These are phyloP conservation scores for Microsporum audouinii DNA, from an alignment of 2,329 filamentous ascomycete species.

Conservation along the genomic window DNA sequence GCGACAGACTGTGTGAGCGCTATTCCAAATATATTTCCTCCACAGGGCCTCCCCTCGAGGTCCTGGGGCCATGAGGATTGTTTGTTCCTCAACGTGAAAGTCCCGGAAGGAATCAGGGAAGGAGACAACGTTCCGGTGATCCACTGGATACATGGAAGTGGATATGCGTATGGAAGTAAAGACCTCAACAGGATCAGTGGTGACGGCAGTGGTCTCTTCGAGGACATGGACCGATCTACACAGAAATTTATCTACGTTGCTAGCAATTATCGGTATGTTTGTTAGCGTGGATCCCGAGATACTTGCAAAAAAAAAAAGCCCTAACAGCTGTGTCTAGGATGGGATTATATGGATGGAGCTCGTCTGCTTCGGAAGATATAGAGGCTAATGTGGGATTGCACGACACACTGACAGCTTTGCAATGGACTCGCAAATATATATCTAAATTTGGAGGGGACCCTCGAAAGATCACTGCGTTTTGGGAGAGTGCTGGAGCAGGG, in stretches of 20 bases:
- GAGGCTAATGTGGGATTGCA: slow-evolving; percentile 45
- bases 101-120: slow-evolving; percentile 4
- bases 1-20: slow-evolving; percentile 11
- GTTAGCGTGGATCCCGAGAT: neutral
- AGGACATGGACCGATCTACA: neutral
- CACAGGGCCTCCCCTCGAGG: neutral
- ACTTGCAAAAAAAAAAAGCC: neutral
- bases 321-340: neutral
- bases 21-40: slow-evolving; percentile 1
- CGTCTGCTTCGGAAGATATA: slow-evolving; percentile 3
- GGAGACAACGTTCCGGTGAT: slow-evolving; percentile 6
- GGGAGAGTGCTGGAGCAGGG: slow-evolving; percentile 38
- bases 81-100: slow-evolving; percentile 7
- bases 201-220: neutral
- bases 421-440: slow-evolving; percentile 48
- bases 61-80: slow-evolving; percentile 7
- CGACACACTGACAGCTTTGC: slow-evolving; percentile 45
- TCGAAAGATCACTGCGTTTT: slow-evolving; percentile 40
- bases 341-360: slow-evolving; percentile 6
- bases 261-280: slow-evolving; percentile 5
- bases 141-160: slow-evolving; percentile 6
- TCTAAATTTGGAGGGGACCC: slow-evolving; percentile 45
- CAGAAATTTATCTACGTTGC: slow-evolving; percentile 8
- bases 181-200: neutral
- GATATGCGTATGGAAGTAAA: slow-evolving; percentile 2